Percentiles rank a stretch among this genome's conserved stretches.
Evolutionary conservation across 2,329 filamentous ascomycete species (phyloP).

Genomic region (Aspergillus neoniger): DNA sequence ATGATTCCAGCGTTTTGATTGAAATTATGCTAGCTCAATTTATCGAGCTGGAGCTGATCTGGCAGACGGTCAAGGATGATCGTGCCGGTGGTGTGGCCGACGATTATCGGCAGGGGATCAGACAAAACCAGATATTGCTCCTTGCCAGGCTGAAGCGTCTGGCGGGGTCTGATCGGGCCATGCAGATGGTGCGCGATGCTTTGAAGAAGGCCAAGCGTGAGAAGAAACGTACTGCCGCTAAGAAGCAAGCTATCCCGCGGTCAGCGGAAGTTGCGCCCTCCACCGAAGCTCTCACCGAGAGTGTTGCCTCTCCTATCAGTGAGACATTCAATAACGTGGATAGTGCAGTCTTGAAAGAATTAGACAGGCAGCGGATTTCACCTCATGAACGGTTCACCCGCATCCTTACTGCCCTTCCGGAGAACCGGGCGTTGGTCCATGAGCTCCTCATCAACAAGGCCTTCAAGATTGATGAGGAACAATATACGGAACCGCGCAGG

Average conservation of each 20-base stretch:
- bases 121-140: slow-evolving; percentile 65
- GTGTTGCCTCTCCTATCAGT: slow-evolving; percentile 42
- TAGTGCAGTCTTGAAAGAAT: slow-evolving; percentile 35
- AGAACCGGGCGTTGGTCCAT: slow-evolving; percentile 63
- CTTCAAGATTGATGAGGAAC: slow-evolving; percentile 58
- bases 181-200: slow-evolving; percentile 61
- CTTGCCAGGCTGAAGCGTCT: slow-evolving; percentile 64
- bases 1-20: slow-evolving; percentile 63
- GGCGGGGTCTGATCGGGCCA: slow-evolving; percentile 61
- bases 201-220: slow-evolving; percentile 60
- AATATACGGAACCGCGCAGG: slow-evolving; percentile 54
- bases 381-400: slow-evolving; percentile 49
- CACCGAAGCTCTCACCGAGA: slow-evolving; percentile 38
- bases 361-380: slow-evolving; percentile 38
- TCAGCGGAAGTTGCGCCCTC: slow-evolving; percentile 47
- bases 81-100: slow-evolving; percentile 61
- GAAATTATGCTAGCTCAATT: slow-evolving; percentile 69
- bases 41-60: slow-evolving; percentile 66
- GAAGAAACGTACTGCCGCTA: slow-evolving; percentile 53
- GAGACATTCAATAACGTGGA: slow-evolving; percentile 44
- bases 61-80: slow-evolving; percentile 67
- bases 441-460: slow-evolving; percentile 66
- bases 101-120: slow-evolving; percentile 66
- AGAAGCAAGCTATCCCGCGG: slow-evolving; percentile 57
- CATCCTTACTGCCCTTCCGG: slow-evolving; percentile 61